phyloP scores from a whole-genome alignment of 75 land plant genomes.

The Pseudotsuga menziesii region DNA sequence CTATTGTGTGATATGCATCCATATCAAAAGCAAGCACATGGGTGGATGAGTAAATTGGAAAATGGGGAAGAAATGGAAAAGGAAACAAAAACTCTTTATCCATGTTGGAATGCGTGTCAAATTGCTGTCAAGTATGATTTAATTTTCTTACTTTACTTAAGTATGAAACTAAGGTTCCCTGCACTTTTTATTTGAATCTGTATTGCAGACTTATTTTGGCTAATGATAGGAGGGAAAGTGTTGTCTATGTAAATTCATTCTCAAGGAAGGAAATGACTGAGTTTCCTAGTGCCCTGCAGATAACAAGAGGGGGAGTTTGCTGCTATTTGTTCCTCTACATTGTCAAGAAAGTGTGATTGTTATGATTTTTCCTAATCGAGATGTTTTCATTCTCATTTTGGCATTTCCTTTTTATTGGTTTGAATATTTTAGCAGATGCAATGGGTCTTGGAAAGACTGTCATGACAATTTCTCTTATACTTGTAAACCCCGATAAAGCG shows the following conservation, averaged over 20 bases:
- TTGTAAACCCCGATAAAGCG: constrained; percentile 42
- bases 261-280: constrained; percentile 70
- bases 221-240: constrained; percentile 48
- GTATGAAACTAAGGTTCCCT: background rate
- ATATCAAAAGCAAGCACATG: constrained; percentile 90
- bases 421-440: constrained; percentile 68
- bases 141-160: background rate
- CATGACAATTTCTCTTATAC: constrained; percentile 78
- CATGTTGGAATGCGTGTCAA: constrained; percentile 85
- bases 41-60: constrained; percentile 83
- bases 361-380: background rate
- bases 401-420: background rate
- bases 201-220: background rate
- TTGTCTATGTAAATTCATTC: constrained; percentile 71
- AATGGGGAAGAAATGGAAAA: constrained; percentile 50
- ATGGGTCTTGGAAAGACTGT: constrained; percentile 95
- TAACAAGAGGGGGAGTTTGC: constrained; percentile 81
- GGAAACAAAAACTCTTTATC: constrained; percentile 76
- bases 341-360: background rate
- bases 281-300: constrained; percentile 66
- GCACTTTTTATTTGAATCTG: background rate
- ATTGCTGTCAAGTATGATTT: constrained; percentile 65
- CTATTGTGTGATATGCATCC: constrained; percentile 79
- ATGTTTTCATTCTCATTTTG: background rate
- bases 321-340: background rate